Base-by-base conservation (phyloP, 2,329 filamentous ascomycete species). In the Talaromyces atroroseus region DNA sequence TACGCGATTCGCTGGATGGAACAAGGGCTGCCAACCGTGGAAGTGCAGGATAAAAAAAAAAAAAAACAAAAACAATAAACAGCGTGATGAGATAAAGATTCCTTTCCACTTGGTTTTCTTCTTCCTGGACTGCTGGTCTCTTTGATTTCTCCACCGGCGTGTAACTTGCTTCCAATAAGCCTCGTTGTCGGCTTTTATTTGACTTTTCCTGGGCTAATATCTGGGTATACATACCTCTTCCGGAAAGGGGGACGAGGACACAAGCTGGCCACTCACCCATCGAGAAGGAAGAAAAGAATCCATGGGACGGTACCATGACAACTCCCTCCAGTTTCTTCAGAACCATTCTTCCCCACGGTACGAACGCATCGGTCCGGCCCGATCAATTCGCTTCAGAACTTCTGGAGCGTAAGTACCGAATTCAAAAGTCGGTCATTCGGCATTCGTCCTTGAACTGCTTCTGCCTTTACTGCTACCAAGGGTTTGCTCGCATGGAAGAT, bases 401-500 rank as follows among this genome's bases (percentile, higher is more conserved):
- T 32, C 11, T 49, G 47, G 56, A 57, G 18, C 56, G 50, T 18
- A 57, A 54, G 45, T 57, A 57, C 21, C 45, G 14, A 18, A 32
- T 57, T 18, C 56, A 57, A 18, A 54, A 38, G 34, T 53, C 56
- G 40, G 46, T 57, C 11, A 54, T 57, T 49, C 38, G 46, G 12
- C 45, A 49, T 6, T 57, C 56, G 23, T 57, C 56, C n/a, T 45
- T 57, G 44, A 52, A 57, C 16, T 57, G 56, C 46, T 52, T 57
- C 45, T 57, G 56, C 20, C 56, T 57, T 5, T 57, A 54, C 29
- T 57, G 56, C 36, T 57, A 57, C 36, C 56, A 57, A 44, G 56
- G 56, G 5, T 57, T 57, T 20, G 56, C 56, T n/a, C 56, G 56
- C 4, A 57, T 57, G 56, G 56, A 57, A 36, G 56, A 57, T 54